These are phyloP conservation scores for Pulveroboletus sp. DNA, from an alignment of 768 basidiomycete genomes.

Conservation along the genomic window DNA sequence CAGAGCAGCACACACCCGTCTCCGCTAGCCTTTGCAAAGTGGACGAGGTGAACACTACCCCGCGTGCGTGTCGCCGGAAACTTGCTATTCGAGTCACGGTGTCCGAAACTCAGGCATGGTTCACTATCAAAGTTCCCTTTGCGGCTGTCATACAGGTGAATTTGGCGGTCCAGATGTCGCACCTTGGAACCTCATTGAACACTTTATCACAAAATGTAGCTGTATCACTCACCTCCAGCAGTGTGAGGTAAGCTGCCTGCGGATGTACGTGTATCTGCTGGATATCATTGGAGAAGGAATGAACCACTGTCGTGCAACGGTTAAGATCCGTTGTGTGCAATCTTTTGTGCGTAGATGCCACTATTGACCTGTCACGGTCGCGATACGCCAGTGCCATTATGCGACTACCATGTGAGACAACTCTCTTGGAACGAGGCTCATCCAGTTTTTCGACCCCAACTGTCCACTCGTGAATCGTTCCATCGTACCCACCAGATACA, in stretches of 20 bases:
- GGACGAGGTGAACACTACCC: slow-evolving; percentile 39
- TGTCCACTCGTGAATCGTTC: slow-evolving; percentile 41
- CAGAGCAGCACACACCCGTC: slow-evolving; percentile 45
- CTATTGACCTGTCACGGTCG: slow-evolving; percentile 31
- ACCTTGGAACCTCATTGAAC: slow-evolving; percentile 34
- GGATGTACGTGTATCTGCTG: slow-evolving; percentile 48
- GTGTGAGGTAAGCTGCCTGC: slow-evolving; percentile 39
- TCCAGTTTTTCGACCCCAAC: slow-evolving; percentile 18
- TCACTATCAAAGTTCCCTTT: slow-evolving; percentile 36
- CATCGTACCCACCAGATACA: slow-evolving; percentile 49
- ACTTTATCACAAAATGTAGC: slow-evolving; percentile 6
- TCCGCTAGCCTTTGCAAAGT: slow-evolving; percentile 46
- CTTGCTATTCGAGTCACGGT: slow-evolving; percentile 27
- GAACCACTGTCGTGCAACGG: slow-evolving; percentile 28
- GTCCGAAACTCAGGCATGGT: slow-evolving; percentile 46
- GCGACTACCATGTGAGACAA: slow-evolving; percentile 29
- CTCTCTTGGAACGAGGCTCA: slow-evolving; percentile 24
- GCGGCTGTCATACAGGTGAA: slow-evolving; percentile 48
- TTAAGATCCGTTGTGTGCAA: slow-evolving; percentile 39
- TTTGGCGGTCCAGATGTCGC: slow-evolving; percentile 47
- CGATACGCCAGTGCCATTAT: slow-evolving; percentile 41
- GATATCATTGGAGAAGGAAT: slow-evolving; percentile 37
- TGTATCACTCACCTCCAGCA: slow-evolving; percentile 44
- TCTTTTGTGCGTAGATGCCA: slow-evolving; percentile 35
- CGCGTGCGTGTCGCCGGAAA: slow-evolving; percentile 30